Evolutionary conservation across 306 rosid species (phyloP), one percentile per base, ranked within the genome.

Genomic region (Pyrus pyrifolia): DNA sequence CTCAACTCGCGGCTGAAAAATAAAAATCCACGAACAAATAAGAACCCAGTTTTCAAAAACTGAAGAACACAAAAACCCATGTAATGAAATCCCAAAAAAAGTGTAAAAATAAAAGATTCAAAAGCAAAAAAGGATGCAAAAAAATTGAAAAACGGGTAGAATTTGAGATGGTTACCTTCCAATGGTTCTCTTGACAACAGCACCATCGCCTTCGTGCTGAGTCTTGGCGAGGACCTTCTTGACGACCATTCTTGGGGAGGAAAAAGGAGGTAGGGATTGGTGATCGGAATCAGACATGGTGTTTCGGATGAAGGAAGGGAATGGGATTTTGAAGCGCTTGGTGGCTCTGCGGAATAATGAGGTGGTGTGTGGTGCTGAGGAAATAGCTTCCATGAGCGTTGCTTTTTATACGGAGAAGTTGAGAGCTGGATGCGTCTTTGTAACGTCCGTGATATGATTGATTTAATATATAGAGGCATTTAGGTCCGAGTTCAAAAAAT

Each of bases 191-290:
- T 87, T 86, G 51, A 82, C 87, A 68, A 82, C 60, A 52, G 86
- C 86, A 35, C 91, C 91, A 61, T 82, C 84, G 3, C 87, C 88
- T 55, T 87, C 89, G 22, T 53, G 61, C 25, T 85, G 94, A 58
- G 67, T 68, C 68, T 77, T 81, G 78, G 88, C 87, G 17, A 68
- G 70, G 65, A 89, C 75, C 78, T 81, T 89, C 85, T 89, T 89
- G 76, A 72, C 68, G 42, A 86, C 90, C 85, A 87, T 79, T 74
- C 96, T 92, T 31, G 96, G 93, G 6, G 81, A 31, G 82, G 68
- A 62, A 31, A 83, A 83, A 9, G 45, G 45, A 30, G 79, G 63
- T 23, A 83, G 63, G 58, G 81, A 62, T 35, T 81, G 75, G 68
- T 78, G 70, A 74, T 78, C 75, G 22, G 90, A 80, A 15, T 21